Conservation (phyloP, 2,329 filamentous ascomycete genomes). For the Anthostomella pinea region DNA sequence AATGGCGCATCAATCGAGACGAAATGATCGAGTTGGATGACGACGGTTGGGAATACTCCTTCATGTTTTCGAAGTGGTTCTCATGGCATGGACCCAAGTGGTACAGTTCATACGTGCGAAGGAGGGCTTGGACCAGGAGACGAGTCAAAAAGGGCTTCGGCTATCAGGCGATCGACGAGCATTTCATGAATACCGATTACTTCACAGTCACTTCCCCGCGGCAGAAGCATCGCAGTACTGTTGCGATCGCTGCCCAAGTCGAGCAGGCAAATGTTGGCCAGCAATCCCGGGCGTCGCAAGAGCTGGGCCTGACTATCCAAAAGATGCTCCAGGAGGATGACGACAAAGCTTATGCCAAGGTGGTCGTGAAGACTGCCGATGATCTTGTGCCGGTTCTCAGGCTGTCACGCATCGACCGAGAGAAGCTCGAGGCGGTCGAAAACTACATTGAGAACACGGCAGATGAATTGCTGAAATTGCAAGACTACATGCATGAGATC, state of each 20-base stretch:
- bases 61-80: constrained; percentile 72
- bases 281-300: constrained; percentile 32
- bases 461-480: constrained; percentile 72
- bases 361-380: constrained; percentile 60
- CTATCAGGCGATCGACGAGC: constrained; percentile 50
- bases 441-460: constrained; percentile 76
- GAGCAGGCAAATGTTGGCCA: constrained; percentile 28
- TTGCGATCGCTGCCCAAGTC: constrained; percentile 35
- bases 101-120: constrained; percentile 93
- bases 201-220: constrained; percentile 68
- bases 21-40: constrained; percentile 69
- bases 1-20: constrained; percentile 68
- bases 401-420: constrained; percentile 75
- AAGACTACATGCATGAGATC: constrained; percentile 76
- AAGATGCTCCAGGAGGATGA: constrained; percentile 35
- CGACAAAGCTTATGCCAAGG: constrained; percentile 37
- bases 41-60: constrained; percentile 94
- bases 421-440: constrained; percentile 81
- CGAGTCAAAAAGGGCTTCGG: constrained; percentile 60
- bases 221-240: constrained; percentile 39
- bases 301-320: constrained; percentile 29
- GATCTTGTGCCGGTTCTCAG: constrained; percentile 68
- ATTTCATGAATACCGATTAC: constrained; percentile 73
- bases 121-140: constrained; percentile 83
- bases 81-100: constrained; percentile 88